Percentiles rank a stretch among this genome's conserved stretches.
Conservation (phyloP, 805 yeast genomes). For the Sungouiozyma ichnusensis region DNA sequence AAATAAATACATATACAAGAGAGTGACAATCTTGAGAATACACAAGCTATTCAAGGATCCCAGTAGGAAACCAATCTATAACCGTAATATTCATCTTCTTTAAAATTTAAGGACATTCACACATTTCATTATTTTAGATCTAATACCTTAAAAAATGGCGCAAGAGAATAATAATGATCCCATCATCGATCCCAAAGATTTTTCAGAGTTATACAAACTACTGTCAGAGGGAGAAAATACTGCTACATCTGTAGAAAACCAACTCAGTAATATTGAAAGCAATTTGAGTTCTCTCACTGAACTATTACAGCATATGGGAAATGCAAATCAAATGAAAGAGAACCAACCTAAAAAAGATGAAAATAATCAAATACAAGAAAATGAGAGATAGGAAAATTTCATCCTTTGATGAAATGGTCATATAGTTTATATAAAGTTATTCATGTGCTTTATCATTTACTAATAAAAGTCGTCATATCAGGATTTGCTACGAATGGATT, state of each 20-base stretch:
- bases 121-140: not conserved
- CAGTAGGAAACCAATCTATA: not conserved
- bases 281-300: slow-evolving; percentile 31
- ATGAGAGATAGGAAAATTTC: not conserved
- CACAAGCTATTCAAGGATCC: not conserved
- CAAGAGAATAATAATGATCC: not conserved
- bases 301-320: not conserved
- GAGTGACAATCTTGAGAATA: too few relatives aligned
- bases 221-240: slow-evolving; percentile 61
- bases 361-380: not conserved
- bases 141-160: not conserved
- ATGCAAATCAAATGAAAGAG: not conserved
- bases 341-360: not conserved
- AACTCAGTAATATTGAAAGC: slow-evolving; percentile 45
- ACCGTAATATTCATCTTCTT: not conserved
- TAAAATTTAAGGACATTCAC: not conserved
- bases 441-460: slow-evolving; percentile 3
- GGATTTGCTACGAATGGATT: slow-evolving; percentile 61
- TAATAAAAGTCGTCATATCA: slow-evolving; percentile 32
- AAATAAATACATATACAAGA: too few relatives aligned
- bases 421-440: too few relatives aligned
- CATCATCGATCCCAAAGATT: slow-evolving; percentile 52
- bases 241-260: slow-evolving; percentile 37
- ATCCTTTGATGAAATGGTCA: too few relatives aligned
- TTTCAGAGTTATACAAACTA: slow-evolving; percentile 47